These are phyloP conservation scores for Coffea eugenioides DNA, from an alignment of 257 asterid genomes.

Conservation along the genomic window DNA sequence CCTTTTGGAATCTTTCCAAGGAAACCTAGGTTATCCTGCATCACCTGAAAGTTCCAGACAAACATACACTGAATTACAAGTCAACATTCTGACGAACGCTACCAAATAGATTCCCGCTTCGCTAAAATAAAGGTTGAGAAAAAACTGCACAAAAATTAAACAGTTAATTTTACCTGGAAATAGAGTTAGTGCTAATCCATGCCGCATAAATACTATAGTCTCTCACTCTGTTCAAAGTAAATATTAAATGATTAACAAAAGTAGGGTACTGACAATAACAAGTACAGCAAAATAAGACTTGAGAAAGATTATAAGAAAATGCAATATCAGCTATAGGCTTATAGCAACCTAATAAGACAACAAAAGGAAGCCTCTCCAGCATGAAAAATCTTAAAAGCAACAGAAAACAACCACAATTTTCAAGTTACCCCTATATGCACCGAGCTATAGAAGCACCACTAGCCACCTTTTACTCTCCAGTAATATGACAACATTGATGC, in stretches of 20 bases:
- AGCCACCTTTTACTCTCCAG: neutral
- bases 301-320: neutral
- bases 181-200: slow-evolving; percentile 48
- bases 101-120: neutral
- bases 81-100: neutral
- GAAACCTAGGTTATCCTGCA: neutral
- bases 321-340: neutral
- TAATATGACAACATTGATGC: no score
- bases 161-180: slow-evolving; percentile 28
- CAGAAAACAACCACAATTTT: neutral
- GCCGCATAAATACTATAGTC: slow-evolving; percentile 64
- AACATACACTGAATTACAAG: neutral
- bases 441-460: neutral
- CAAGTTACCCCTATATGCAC: neutral
- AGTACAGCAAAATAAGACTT: neutral
- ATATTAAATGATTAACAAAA: slow-evolving; percentile 4
- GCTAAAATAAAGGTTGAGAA: neutral
- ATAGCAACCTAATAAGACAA: neutral
- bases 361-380: neutral
- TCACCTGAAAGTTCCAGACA: slow-evolving; percentile 5
- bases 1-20: neutral
- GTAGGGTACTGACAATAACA: neutral
- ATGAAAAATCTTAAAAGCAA: no score
- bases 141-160: neutral
- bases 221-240: slow-evolving; percentile 52